Conservation (phyloP, 2,329 filamentous ascomycete genomes). For the Epichloe brachyelytri region DNA sequence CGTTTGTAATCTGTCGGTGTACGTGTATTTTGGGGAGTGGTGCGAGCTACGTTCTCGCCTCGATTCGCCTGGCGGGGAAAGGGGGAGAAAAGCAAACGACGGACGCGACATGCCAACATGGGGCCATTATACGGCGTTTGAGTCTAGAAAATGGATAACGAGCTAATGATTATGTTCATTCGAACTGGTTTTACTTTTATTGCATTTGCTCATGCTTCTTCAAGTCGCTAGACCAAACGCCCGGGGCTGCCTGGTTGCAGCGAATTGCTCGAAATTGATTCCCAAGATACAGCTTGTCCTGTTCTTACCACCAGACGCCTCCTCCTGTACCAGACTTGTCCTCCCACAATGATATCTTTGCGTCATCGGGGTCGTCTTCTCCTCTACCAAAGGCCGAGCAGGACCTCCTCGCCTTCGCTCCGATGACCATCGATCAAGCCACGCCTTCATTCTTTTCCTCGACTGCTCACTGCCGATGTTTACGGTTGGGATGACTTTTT, state of each 20-base stretch:
- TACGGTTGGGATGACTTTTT: slow-evolving; percentile 85
- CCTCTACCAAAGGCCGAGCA: slow-evolving; percentile 29
- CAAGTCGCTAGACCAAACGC: neutral
- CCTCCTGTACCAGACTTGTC: slow-evolving; percentile 26
- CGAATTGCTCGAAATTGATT: neutral
- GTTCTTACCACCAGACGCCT: slow-evolving; percentile 24
- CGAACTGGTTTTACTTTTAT: no score
- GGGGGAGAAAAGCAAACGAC: neutral
- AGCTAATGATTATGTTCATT: neutral
- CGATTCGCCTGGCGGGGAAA: neutral
- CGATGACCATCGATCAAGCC: slow-evolving; percentile 49
- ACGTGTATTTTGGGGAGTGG: neutral
- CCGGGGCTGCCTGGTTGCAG: neutral
- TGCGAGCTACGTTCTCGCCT: neutral
- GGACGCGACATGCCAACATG: neutral
- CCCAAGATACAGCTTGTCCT: slow-evolving; percentile 5
- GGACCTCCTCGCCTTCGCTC: slow-evolving; percentile 45
- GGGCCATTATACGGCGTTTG: slow-evolving; percentile 1
- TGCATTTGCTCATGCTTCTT: neutral
- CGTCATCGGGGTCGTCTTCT: slow-evolving; percentile 19
- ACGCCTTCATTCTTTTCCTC: slow-evolving; percentile 48
- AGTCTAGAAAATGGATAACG: neutral
- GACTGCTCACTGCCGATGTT: slow-evolving; percentile 55
- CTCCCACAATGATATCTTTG: slow-evolving; percentile 22
- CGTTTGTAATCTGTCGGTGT: neutral